Evolutionary conservation across 2,329 filamentous ascomycete genomes (phyloP).

Genomic region (Alternaria hordeiaustralica): DNA sequence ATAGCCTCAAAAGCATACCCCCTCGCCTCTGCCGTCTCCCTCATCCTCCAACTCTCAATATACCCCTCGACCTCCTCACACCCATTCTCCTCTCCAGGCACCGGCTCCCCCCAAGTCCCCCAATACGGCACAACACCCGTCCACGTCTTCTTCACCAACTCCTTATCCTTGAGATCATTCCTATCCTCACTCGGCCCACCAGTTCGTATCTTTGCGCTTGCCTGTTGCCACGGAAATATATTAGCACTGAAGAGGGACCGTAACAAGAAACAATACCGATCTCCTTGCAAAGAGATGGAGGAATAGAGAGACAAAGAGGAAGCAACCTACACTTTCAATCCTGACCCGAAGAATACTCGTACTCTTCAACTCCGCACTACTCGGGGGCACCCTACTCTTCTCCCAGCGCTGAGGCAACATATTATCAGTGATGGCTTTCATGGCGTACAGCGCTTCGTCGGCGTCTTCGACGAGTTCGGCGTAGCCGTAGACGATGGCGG

Average conservation of each 20-base stretch:
- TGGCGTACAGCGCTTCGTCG: conserved; percentile 37
- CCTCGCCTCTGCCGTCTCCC: conserved; percentile 32
- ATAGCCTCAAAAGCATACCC: conserved; percentile 32
- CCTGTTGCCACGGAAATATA: too few species aligned
- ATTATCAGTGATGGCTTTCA: conserved; percentile 43
- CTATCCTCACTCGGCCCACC: conserved; percentile 46
- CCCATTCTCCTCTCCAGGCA: conserved; percentile 48
- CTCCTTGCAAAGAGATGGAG: too few species aligned
- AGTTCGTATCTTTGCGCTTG: conserved; percentile 42
- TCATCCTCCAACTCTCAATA: conserved; percentile 54
- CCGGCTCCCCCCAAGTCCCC: conserved; percentile 42
- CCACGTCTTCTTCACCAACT: conserved; percentile 35
- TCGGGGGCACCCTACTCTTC: conserved; percentile 38
- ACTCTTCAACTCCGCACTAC: conserved; percentile 32
- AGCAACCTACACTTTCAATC: conserved; percentile 21
- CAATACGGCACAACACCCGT: conserved; percentile 47
- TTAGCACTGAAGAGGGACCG: too few species aligned
- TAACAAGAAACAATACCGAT: too few species aligned
- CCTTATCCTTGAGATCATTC: conserved; percentile 36
- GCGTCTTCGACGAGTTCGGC: conserved; percentile 31
- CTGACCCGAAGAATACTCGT: conserved; percentile 40
- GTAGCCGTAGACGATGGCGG: conserved; percentile 38
- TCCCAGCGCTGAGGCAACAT: conserved; percentile 43
- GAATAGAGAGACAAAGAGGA: too few species aligned
- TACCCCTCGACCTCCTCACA: conserved; percentile 65